Evolutionary conservation across 495 filamentous ascomycete species (phyloP), one percentile per base, ranked within the genome.

Genomic region (Aspergillus egyptiacus): DNA sequence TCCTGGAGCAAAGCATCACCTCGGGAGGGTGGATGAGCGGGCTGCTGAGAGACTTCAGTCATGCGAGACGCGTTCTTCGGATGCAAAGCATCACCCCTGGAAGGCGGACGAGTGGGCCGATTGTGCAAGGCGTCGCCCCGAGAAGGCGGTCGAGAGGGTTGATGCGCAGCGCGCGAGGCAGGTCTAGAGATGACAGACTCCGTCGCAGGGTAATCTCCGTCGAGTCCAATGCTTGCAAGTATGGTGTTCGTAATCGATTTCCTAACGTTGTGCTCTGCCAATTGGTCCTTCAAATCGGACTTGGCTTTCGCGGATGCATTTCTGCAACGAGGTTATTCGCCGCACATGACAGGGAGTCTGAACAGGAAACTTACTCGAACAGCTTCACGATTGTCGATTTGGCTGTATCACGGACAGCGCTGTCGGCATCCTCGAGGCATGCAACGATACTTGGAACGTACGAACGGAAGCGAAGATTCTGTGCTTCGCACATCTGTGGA

Each of bases 371-470:
- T 46, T 73, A 91, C 87, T 71, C 74, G 62, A 97, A 97, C 17
- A 97, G 73, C 48, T 91, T 86, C 32, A 96, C 83, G 32, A 95
- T 80, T 2, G 85, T 82, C 17, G 71, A 67, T 68, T 94, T 94
- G 22, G 91, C 87, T 25, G 78, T 75, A 50, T 95, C 88, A 63
- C 91, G 79, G 38, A 97, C 89, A 58, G 77, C 79, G 40, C 82
- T 82, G 62, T 95, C 93, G 6, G 91, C 84, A 66, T 96, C 89
- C 64, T 97, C 91, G 20, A 97, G 70, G 51, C 89, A 76, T 37
- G 87, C 82, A 61, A 96, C 90, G 40, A 97, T 69, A 7, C 74
- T 78, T 3, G 89, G 84, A 1, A 94, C 89, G 66, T 90, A 94
- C 56, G 73, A 69, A 37, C 87, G 82, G 68, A 96, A 95, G 39